A percentile compares a stretch with the other conserved stretches of the same genome.
phyloP scores from a whole-genome alignment of 2,329 filamentous ascomycete species.

The Alternaria arbusti region DNA sequence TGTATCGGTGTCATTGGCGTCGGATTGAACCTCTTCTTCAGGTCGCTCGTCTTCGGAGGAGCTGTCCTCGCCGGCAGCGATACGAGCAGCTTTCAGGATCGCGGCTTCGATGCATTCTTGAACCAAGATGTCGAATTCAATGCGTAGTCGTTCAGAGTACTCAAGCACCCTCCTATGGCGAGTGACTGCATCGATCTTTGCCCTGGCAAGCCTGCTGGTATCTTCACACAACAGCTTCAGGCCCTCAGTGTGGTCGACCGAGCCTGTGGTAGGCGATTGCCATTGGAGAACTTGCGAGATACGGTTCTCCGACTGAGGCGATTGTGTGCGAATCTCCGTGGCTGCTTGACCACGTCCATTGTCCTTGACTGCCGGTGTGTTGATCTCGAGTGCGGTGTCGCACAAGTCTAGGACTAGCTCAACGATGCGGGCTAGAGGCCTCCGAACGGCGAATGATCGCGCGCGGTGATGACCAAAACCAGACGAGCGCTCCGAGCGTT shows the following conservation, averaged over 20 bases:
- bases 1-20: slow-evolving; percentile 50
- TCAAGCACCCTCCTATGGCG: slow-evolving; percentile 92
- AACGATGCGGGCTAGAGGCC: slow-evolving; percentile 90
- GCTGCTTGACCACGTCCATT: slow-evolving; percentile 65
- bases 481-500: slow-evolving; percentile 69
- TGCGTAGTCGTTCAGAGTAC: slow-evolving; percentile 91
- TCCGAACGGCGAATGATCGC: slow-evolving; percentile 87
- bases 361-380: slow-evolving; percentile 91
- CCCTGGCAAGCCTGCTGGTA: slow-evolving; percentile 80
- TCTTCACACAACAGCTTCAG: slow-evolving; percentile 87
- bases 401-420: slow-evolving; percentile 94
- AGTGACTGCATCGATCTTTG: slow-evolving; percentile 91
- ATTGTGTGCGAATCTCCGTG: slow-evolving; percentile 88
- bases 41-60: slow-evolving; percentile 66
- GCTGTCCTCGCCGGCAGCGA: slow-evolving; percentile 82
- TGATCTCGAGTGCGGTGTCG: slow-evolving; percentile 94
- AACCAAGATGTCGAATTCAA: slow-evolving; percentile 91
- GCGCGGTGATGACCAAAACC: slow-evolving; percentile 81
- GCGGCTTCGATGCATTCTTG: slow-evolving; percentile 96
- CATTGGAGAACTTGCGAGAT: slow-evolving; percentile 95
- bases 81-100: slow-evolving; percentile 84
- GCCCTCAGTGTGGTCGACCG: slow-evolving; percentile 90
- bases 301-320: slow-evolving; percentile 92
- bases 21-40: slow-evolving; percentile 55
- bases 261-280: slow-evolving; percentile 92